A percentile compares a stretch with the other conserved stretches of the same genome.
These are phyloP conservation scores for Suillus luteus DNA, from an alignment of 768 basidiomycete genomes.

Conservation along the genomic window DNA sequence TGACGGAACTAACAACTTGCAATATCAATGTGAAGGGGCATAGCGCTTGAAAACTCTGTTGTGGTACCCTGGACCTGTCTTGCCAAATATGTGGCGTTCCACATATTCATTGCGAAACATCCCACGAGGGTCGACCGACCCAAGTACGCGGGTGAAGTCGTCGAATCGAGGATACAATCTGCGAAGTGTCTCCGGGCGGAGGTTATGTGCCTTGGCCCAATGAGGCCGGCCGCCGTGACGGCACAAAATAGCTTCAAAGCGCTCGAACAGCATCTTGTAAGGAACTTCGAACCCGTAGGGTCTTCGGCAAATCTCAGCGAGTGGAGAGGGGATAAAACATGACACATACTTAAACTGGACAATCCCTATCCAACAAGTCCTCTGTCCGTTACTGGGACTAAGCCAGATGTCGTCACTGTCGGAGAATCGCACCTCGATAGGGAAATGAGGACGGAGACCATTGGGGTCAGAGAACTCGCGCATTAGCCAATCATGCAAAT, in stretches of 20 bases:
- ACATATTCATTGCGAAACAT: slow-evolving; percentile 90
- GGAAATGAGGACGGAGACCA: slow-evolving; percentile 88
- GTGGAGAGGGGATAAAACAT: slow-evolving; percentile 8
- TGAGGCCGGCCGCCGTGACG: slow-evolving; percentile 83
- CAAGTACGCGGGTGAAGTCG: slow-evolving; percentile 68
- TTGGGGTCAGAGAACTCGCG: slow-evolving; percentile 63
- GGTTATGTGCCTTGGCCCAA: slow-evolving; percentile 91
- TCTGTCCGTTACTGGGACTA: slow-evolving; percentile 78
- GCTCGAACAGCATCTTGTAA: slow-evolving; percentile 74
- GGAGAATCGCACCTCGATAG: slow-evolving; percentile 90
- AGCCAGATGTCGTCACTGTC: slow-evolving; percentile 92
- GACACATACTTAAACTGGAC: slow-evolving; percentile 88
- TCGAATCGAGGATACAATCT: slow-evolving; percentile 79
- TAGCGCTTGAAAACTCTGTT: slow-evolving; percentile 49
- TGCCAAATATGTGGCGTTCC: slow-evolving; percentile 81
- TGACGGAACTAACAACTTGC: slow-evolving; percentile 1
- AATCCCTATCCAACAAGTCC: slow-evolving; percentile 94
- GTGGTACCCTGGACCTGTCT: slow-evolving; percentile 40
- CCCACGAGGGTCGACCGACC: slow-evolving; percentile 71
- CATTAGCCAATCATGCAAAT: slow-evolving; percentile 71
- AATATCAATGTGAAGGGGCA: slow-evolving; percentile 13
- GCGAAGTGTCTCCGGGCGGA: slow-evolving; percentile 64
- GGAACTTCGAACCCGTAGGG: slow-evolving; percentile 85
- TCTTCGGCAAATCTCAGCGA: slow-evolving; percentile 41
- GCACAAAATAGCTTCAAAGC: slow-evolving; percentile 71